Evolutionary conservation across 2,329 filamentous ascomycete genomes (phyloP).

Genomic region (Geosmithia putterillii): DNA sequence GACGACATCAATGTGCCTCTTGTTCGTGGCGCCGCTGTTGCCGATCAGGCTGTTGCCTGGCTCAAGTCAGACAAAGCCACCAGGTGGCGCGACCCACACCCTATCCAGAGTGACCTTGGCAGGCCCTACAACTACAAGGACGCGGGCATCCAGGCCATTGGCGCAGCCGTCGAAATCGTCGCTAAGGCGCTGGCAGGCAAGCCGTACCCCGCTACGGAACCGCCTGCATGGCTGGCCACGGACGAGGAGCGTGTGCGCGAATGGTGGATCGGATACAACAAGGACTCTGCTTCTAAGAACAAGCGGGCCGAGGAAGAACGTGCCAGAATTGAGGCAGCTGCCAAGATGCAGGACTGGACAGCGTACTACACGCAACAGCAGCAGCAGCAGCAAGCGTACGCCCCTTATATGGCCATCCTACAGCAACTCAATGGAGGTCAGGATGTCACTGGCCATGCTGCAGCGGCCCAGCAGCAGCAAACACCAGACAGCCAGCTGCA

Average conservation of each 20-base stretch:
- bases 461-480: conserved; percentile 12
- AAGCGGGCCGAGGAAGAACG: conserved; percentile 24
- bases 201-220: conserved; percentile 35
- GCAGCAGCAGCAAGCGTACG: conserved; percentile 21
- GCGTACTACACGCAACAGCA: conserved; percentile 11
- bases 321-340: conserved; percentile 17
- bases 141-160: conserved; percentile 26
- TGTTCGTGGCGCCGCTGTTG: conserved; percentile 18
- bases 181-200: conserved; percentile 28
- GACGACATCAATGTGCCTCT: conserved; percentile 12
- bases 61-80: conserved; percentile 30
- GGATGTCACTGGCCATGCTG: conserved; percentile 1
- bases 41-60: conserved; percentile 27
- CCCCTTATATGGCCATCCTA: conserved; percentile 27
- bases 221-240: conserved; percentile 38
- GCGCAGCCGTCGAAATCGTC: conserved; percentile 27
- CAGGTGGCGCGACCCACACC: conserved; percentile 28
- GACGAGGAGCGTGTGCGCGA: conserved; percentile 33
- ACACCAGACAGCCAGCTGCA: conserved; percentile 23
- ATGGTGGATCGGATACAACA: conserved; percentile 39
- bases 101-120: conserved; percentile 18
- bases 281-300: conserved; percentile 22
- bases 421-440: conserved; percentile 26
- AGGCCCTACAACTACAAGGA: conserved; percentile 28
- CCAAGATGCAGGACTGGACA: conserved; percentile 13